A percentile compares a stretch with the other conserved stretches of the same genome.
phyloP scores from a whole-genome alignment of 768 basidiomycete species.

The Exidia glandulosa region DNA sequence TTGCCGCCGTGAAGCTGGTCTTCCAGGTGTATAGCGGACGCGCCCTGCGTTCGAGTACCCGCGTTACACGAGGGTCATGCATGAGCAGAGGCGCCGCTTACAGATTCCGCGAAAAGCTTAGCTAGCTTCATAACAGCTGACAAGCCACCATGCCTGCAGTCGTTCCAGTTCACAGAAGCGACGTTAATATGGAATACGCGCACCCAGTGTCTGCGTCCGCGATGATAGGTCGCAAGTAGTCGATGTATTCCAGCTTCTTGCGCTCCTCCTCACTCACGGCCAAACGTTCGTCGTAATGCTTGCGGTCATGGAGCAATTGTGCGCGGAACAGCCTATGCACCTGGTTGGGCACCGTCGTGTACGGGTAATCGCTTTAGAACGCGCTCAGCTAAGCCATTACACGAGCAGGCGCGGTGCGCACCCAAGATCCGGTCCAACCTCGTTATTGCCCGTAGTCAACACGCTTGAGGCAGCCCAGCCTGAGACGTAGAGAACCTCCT shows the following conservation, averaged over 20 bases:
- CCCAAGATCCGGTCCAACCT: constrained; percentile 90
- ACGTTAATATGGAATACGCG: constrained; percentile 11
- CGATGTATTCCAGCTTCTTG: constrained; percentile 63
- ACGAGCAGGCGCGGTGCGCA: constrained; percentile 15
- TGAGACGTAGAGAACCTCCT: constrained; percentile 84
- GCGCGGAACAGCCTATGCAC: constrained; percentile 86
- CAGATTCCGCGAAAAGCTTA: constrained; percentile 90
- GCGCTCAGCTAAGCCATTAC: neutral
- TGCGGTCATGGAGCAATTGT: constrained; percentile 86
- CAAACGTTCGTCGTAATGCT: constrained; percentile 82
- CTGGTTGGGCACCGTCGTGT: constrained; percentile 93
- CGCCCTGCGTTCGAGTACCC: constrained; percentile 63
- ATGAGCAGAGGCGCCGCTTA: constrained; percentile 18
- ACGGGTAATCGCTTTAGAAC: constrained; percentile 71
- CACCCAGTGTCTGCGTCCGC: constrained; percentile 94
- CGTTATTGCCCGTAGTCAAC: constrained; percentile 81
- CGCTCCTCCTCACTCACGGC: constrained; percentile 50
- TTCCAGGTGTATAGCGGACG: constrained; percentile 83
- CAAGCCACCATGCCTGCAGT: constrained; percentile 79
- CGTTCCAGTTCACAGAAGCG: neutral
- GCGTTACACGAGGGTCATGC: neutral
- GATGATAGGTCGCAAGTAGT: constrained; percentile 86
- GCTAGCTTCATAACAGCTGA: constrained; percentile 90
- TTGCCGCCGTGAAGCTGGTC: constrained; percentile 93
- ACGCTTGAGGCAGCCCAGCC: constrained; percentile 87